Conservation (phyloP, 2,329 filamentous ascomycete genomes). For the Trichoderma sp. region DNA sequence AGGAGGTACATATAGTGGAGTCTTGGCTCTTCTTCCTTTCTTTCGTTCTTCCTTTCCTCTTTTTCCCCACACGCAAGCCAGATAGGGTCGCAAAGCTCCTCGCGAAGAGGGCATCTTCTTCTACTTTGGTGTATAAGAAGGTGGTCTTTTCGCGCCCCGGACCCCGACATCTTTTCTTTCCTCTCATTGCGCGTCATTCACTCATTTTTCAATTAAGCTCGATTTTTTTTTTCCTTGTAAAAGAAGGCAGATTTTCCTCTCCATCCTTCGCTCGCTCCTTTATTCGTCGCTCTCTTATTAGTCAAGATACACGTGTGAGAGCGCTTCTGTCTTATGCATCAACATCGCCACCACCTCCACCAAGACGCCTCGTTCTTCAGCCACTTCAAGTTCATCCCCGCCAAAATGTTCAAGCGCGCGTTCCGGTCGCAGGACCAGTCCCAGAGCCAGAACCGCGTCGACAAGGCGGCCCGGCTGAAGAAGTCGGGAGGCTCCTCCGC, state of each 20-base stretch:
- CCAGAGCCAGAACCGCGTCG: constrained; percentile 65
- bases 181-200: constrained; percentile 41
- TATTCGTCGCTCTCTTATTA: constrained; percentile 52
- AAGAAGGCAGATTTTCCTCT: constrained; percentile 30
- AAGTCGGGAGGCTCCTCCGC: constrained; percentile 45
- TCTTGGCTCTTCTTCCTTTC: constrained; percentile 45
- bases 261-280: constrained; percentile 48
- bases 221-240: constrained; percentile 37
- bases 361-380: constrained; percentile 33
- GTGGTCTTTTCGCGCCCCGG: constrained; percentile 56
- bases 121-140: constrained; percentile 39
- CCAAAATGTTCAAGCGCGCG: constrained; percentile 87
- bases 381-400: constrained; percentile 18
- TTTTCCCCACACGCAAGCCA: constrained; percentile 54
- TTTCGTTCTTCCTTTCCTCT: constrained; percentile 45
- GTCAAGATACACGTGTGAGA: background rate
- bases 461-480: constrained; percentile 85
- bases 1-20: constrained; percentile 30
- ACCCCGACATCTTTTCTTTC: constrained; percentile 46
- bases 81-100: constrained; percentile 60
- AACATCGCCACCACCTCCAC: background rate
- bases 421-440: constrained; percentile 78
- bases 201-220: constrained; percentile 28
- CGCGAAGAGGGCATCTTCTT: constrained; percentile 53
- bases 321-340: constrained; percentile 9